Evolutionary conservation across 495 filamentous ascomycete species (phyloP).

Genomic region (Penicillium soppii): DNA sequence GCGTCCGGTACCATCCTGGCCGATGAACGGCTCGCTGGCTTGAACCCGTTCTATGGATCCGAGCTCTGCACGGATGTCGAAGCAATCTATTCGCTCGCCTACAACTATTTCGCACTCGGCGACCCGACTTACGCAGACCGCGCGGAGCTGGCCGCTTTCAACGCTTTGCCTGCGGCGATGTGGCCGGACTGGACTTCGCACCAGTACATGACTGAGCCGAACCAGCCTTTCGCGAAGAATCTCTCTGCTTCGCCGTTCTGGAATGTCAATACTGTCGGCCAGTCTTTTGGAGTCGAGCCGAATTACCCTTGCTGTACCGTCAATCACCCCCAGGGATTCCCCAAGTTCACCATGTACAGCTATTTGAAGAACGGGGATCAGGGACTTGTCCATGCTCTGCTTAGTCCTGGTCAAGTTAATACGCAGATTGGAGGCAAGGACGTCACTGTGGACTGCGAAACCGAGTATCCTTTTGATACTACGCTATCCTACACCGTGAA

Average conservation of each 20-base stretch:
- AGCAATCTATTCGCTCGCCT: slow-evolving; percentile 43
- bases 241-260: slow-evolving; percentile 50
- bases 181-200: slow-evolving; percentile 61
- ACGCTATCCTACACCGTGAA: slow-evolving; percentile 47
- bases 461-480: slow-evolving; percentile 52
- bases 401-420: slow-evolving; percentile 15
- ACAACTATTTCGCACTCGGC: slow-evolving; percentile 40
- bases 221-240: slow-evolving; percentile 51
- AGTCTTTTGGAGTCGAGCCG: slow-evolving; percentile 31
- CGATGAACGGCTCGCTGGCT: slow-evolving; percentile 34
- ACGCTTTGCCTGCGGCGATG: slow-evolving; percentile 55
- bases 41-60: slow-evolving; percentile 33
- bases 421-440: slow-evolving; percentile 8
- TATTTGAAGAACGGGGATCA: slow-evolving; percentile 7
- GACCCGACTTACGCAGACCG: slow-evolving; percentile 55
- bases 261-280: slow-evolving; percentile 35
- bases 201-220: slow-evolving; percentile 59
- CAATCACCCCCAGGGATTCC: slow-evolving; percentile 60
- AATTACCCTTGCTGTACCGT: slow-evolving; percentile 62
- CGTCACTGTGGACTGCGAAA: slow-evolving; percentile 14
- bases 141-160: slow-evolving; percentile 58
- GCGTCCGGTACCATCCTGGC: slow-evolving; percentile 39
- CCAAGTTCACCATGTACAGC: slow-evolving; percentile 50
- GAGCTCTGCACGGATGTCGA: slow-evolving; percentile 46
- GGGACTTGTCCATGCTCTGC: slow-evolving; percentile 21